A percentile compares a stretch with the other conserved stretches of the same genome.
phyloP scores from a whole-genome alignment of 1,139 yeast genomes.

The Yamadazyma siamensis region DNA sequence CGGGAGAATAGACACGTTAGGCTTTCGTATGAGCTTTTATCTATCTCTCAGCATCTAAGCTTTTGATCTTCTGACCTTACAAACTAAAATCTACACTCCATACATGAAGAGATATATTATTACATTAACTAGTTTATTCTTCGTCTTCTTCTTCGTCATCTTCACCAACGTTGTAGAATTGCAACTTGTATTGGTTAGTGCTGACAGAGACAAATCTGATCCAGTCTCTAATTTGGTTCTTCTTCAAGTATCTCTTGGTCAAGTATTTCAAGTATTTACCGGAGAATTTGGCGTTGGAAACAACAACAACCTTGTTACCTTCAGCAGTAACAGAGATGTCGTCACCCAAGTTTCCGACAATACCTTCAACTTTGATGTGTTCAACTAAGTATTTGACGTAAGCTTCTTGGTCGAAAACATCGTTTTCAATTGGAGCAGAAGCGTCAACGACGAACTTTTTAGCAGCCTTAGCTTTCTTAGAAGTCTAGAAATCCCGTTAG shows the following conservation, averaged over 20 bases:
- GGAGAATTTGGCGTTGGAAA: slow-evolving; percentile 92
- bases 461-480: slow-evolving; percentile 75
- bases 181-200: slow-evolving; percentile 96
- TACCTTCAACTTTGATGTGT: slow-evolving; percentile 98
- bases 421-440: slow-evolving; percentile 96
- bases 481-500: slow-evolving; percentile 58
- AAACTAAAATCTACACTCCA: no score
- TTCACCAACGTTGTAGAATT: slow-evolving; percentile 97
- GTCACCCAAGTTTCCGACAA: slow-evolving; percentile 96
- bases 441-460: slow-evolving; percentile 96
- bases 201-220: slow-evolving; percentile 97
- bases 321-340: slow-evolving; percentile 85
- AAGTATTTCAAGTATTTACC: slow-evolving; percentile 99
- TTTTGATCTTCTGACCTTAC: no score
- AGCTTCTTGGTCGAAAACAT: slow-evolving; percentile 96
- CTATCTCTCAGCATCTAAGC: no score
- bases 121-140: slow-evolving; percentile 4
- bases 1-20: no score
- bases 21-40: no score
- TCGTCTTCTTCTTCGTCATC: slow-evolving; percentile 95
- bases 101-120: background rate
- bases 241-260: slow-evolving; percentile 99
- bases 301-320: slow-evolving; percentile 83
- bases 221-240: slow-evolving; percentile 99
- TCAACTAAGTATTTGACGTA: slow-evolving; percentile 97